A percentile compares a stretch with the other conserved stretches of the same genome.
phyloP scores from a whole-genome alignment of 768 basidiomycete species.

The Russula sp. region DNA sequence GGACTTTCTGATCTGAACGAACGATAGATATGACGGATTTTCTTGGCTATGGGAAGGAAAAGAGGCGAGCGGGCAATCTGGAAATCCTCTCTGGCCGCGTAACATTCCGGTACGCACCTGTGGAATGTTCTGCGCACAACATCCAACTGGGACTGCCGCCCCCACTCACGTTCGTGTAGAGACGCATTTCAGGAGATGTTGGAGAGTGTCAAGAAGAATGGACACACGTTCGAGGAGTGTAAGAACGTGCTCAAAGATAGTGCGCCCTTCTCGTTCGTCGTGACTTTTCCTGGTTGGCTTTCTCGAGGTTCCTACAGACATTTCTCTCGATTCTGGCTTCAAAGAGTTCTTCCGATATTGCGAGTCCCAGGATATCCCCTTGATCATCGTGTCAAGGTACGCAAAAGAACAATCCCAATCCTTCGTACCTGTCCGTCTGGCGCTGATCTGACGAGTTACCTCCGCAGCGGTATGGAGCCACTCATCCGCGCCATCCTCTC shows the following conservation, averaged over 20 bases:
- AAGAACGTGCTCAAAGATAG: slow-evolving; percentile 66
- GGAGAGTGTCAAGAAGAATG: slow-evolving; percentile 63
- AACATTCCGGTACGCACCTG: slow-evolving; percentile 53
- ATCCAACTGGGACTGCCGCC: not conserved
- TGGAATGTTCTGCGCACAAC: not conserved
- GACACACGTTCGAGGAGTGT: slow-evolving; percentile 81
- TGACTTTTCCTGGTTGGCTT: not conserved
- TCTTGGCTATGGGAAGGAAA: slow-evolving; percentile 74
- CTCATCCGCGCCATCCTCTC: slow-evolving; percentile 88
- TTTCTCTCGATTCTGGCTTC: slow-evolving; percentile 84
- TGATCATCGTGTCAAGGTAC: slow-evolving; percentile 90
- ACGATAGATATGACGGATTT: slow-evolving; percentile 80
- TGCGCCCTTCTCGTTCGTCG: slow-evolving; percentile 31
- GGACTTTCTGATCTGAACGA: not conserved
- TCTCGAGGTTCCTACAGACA: slow-evolving; percentile 41
- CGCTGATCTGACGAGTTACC: not conserved
- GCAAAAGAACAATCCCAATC: slow-evolving; percentile 1
- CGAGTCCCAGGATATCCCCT: slow-evolving; percentile 69
- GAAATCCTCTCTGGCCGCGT: slow-evolving; percentile 58
- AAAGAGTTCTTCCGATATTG: slow-evolving; percentile 83
- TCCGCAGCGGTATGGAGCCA: slow-evolving; percentile 80
- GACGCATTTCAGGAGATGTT: slow-evolving; percentile 89
- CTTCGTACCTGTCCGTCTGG: not conserved
- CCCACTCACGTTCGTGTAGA: slow-evolving; percentile 32
- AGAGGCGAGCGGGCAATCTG: slow-evolving; percentile 66